Evolutionary conservation across 306 rosid genomes (phyloP).

Genomic region (Biancaea sappan): DNA sequence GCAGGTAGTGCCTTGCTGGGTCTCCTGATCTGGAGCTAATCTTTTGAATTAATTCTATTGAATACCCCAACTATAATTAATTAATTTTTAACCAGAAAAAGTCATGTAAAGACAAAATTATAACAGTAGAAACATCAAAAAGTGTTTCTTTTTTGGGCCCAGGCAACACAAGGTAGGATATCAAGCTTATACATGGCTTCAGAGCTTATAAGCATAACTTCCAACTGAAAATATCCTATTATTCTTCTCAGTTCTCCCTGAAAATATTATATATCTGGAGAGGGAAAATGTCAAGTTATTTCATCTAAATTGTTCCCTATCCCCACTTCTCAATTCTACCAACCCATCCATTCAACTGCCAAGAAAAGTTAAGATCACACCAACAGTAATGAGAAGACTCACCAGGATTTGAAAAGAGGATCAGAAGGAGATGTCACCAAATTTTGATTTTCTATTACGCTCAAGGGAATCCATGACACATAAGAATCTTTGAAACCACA

Average conservation of each 20-base stretch:
- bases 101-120: neutral
- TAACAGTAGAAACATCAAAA: neutral
- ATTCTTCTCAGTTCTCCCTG: slow-evolving; percentile 2
- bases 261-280: neutral
- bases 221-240: neutral
- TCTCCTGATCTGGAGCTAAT: no score
- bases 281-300: neutral
- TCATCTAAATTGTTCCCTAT: neutral
- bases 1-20: no score
- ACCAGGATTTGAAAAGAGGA: slow-evolving; percentile 68
- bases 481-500: slow-evolving; percentile 85
- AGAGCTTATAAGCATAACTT: neutral
- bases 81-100: no score
- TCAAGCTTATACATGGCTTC: neutral
- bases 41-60: no score
- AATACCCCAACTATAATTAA: no score
- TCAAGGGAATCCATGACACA: slow-evolving; percentile 82
- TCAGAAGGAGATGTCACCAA: slow-evolving; percentile 85
- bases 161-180: neutral
- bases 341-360: neutral
- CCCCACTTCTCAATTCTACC: neutral
- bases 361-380: slow-evolving; percentile 26
- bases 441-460: slow-evolving; percentile 95
- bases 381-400: slow-evolving; percentile 36
- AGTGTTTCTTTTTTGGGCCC: neutral